phyloP scores from a whole-genome alignment of 2,329 filamentous ascomycete species.

The Penicillium fuscoglaucum region DNA sequence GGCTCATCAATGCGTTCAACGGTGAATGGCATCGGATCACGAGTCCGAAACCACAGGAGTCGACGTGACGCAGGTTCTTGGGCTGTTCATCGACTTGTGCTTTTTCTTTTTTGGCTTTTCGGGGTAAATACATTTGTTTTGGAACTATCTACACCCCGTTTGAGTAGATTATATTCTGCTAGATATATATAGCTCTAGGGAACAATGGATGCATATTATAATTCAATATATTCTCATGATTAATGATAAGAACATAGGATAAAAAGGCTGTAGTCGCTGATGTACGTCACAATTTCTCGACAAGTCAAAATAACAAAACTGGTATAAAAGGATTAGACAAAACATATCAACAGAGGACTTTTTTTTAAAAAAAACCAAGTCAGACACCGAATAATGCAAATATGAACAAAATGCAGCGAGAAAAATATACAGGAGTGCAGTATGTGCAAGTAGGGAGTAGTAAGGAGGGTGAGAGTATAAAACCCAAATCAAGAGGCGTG shows the following conservation, averaged over 20 bases:
- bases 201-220: conserved; percentile 2
- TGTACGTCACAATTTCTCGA: conserved; percentile 3
- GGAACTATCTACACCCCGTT: not conserved
- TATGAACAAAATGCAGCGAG: conserved; percentile 1
- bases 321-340: not conserved
- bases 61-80: conserved; percentile 29
- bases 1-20: conserved; percentile 97
- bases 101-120: conserved; percentile 4
- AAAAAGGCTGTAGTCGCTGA: not conserved
- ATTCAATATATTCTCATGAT: not conserved
- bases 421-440: conserved; percentile 5
- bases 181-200: not conserved
- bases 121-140: not conserved
- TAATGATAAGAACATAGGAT: not conserved
- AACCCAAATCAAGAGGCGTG: not conserved
- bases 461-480: too few relatives aligned
- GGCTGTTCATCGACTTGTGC: conserved; percentile 16
- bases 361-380: not conserved
- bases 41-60: conserved; percentile 50
- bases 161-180: not conserved
- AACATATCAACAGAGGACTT: not conserved
- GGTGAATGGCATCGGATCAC: conserved; percentile 78
- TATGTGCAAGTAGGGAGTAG: conserved; percentile 6
- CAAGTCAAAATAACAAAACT: not conserved
- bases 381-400: conserved; percentile 10